Base-by-base conservation (phyloP, 2,329 filamentous ascomycete species). In the Orbilia blumenaviensis region DNA sequence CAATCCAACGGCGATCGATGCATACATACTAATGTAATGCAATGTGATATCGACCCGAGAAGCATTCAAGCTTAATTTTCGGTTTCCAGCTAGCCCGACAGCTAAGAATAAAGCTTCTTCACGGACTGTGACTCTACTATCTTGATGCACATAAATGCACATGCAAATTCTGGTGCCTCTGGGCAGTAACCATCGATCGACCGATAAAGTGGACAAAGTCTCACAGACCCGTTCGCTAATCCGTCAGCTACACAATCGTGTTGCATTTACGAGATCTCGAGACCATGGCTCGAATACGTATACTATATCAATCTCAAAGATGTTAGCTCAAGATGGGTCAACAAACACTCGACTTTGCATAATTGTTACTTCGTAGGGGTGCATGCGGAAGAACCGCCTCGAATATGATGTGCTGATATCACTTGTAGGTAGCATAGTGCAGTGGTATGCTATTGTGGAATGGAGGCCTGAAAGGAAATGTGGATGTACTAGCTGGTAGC, bases 251-350 rank as follows among this genome's bases (percentile, higher is more conserved):
- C 32, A 12, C 32, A 56, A 56, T 38, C 18, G 32, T 38, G 52
- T 56, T 56, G 52, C 52, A 56, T 56, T 38, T 16, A 32, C 4
- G 18, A n/a, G 25, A 21, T 38, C 10, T 29, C 4, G 18, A n/a
- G 25, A 21, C 25, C 5, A 18, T 23, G 16, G 52, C 52, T 25
- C 29, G 29, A 23, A 16, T 4, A 21, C 12, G n/a, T n/a, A n/a
- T n/a, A n/a, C n/a, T n/a, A n/a, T n/a, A n/a, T 54, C 48, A 29
- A 54, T 54, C 29, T 54, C 27, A 27, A 54, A 54, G 48, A 54
- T 56, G 32, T 32, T 18, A 32, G 32, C 52, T 56, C 38, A 1
- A 27, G 29, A 14, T 3, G 27, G 29, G 48, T 14, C 1, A 34
- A 6, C 14, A 56, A 38, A 5, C 3, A 1, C 27, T 32, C 52